Evolutionary conservation across 768 basidiomycete species (phyloP), one percentile per base, ranked within the genome.

Genomic region (Mycena chlorophos): DNA sequence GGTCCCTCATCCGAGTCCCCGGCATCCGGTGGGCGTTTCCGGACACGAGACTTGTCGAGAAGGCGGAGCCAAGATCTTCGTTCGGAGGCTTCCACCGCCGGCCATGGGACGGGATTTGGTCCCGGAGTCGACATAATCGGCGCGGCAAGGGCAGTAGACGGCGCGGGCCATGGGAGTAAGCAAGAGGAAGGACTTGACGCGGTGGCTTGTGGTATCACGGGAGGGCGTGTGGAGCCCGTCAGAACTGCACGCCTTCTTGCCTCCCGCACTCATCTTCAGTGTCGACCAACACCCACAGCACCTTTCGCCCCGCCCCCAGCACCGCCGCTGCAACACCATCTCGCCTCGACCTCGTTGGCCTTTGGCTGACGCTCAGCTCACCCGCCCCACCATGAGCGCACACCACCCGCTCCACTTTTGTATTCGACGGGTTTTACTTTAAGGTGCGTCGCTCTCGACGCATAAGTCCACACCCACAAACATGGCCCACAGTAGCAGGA

Each of bases 91-190:
- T 37, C 34, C 34, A 37, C 34, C 34, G n/a, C 34, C 34, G n/a
- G 34, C 34, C 34, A 37, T 37, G 34, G 10, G 34, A 10, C 34
- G 34, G 8, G 10, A 23, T 47, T 12, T 47, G 22, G 10, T 47
- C 5, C 20, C 8, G 17, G 8, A 10, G 10, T 8, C 10, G n/a
- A 47, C 23, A 26, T 47, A 22, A 6, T 47, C 6, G 10, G 17
- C 26, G 46, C 46, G 26, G 46, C 46, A 47, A 23, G 46, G 46
- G 26, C 46, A 47, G 46, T 47, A 47, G 20, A 47, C 46, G 19
- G 19, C 26, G 46, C 26, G 46, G 23, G 12, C 10, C 46, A 47
- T 47, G 22, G 23, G 20, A 19, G 46, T 26, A 5, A 22, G 8
- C 5, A n/a, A 17, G 22, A 17, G 8, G 23, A 22, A 28, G 46